Evolutionary conservation across 2,329 filamentous ascomycete species (phyloP), one percentile per base, ranked within the genome.

Genomic region (Pestalotiopsis sp.): DNA sequence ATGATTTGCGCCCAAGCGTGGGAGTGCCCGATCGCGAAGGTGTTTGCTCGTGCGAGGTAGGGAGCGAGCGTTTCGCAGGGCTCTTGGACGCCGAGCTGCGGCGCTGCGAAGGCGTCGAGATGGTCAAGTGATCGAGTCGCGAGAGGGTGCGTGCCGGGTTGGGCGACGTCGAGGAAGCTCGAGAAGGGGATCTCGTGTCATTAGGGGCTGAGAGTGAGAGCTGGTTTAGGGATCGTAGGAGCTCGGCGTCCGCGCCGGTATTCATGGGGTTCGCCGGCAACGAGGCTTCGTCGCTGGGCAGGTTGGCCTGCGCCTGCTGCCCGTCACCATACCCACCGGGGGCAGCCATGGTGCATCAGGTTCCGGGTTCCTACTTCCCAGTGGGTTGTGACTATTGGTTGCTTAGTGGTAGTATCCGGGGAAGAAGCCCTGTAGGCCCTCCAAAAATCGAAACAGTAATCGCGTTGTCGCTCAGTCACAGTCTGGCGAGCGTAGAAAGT

Each of bases 1-100:
- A 90, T 1, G 87, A 83, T 73, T 89, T 90, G 36, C 86, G 83
- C 52, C 87, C 77, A 5, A 90, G 79, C 0, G 82, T 81, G 1
- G 87, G 87, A 2, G 86, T 87, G 23, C 78, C 80, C 4, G 85
- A 82, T 67, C 83, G 80, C 4, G 85, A 84, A 12, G 82, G 81
- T 14, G 81, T 57, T 23, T 58, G 63, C 20, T 13, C 14, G 14
- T 66, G 25, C 23, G 45, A 36, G 27, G 72, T 75, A 14, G 77
- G 72, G 27, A 73, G 73, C 9, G 75, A 68, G 52, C 74, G 75
- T 74, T 77, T 70, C 76, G 85, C 66, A 74, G 85, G 81, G 76
- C 86, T 72, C 81, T 70, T 73, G 77, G 72, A 75, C 20, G 38
- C 27, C 4, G 38, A 52, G 61, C 36, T 23, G 38, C 20, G 20